A percentile compares a stretch with the other conserved stretches of the same genome.
Conservation (phyloP, 108 stramenopile species). For the Skeletonema costatum region DNA sequence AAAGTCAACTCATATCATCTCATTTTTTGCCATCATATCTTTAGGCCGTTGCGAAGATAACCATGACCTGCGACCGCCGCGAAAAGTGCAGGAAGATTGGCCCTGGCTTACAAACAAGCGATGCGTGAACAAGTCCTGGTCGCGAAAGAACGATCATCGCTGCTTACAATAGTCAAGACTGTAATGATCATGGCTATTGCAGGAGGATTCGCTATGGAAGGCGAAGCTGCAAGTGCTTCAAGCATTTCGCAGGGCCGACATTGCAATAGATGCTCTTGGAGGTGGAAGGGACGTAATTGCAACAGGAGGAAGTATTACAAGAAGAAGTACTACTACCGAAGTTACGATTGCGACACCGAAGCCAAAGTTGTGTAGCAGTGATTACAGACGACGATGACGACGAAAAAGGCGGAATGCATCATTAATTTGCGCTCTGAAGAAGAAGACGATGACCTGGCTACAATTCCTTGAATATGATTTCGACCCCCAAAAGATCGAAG, state of each 20-base stretch:
- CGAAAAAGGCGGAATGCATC: background rate
- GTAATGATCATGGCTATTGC: background rate
- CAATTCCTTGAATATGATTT: background rate
- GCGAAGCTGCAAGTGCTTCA: background rate
- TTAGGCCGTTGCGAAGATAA: background rate
- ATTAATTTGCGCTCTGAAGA: background rate
- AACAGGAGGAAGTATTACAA: background rate
- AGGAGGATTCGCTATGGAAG: background rate
- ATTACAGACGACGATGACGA: background rate
- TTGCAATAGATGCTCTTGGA: background rate
- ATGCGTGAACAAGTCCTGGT: background rate
- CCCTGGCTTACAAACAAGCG: background rate
- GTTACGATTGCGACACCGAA: background rate
- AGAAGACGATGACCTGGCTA: background rate
- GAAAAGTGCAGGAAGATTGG: background rate
- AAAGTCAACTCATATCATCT: background rate
- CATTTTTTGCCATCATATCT: background rate
- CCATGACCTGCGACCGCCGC: background rate
- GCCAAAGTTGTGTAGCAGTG: background rate
- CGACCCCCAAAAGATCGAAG: background rate
- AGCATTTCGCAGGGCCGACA: background rate
- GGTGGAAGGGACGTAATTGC: background rate
- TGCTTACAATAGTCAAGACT: background rate
- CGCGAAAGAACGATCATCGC: background rate
- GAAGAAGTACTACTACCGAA: background rate